These are phyloP conservation scores for Lineolata rhizophorae DNA, from an alignment of 495 filamentous ascomycete genomes.

Conservation along the genomic window DNA sequence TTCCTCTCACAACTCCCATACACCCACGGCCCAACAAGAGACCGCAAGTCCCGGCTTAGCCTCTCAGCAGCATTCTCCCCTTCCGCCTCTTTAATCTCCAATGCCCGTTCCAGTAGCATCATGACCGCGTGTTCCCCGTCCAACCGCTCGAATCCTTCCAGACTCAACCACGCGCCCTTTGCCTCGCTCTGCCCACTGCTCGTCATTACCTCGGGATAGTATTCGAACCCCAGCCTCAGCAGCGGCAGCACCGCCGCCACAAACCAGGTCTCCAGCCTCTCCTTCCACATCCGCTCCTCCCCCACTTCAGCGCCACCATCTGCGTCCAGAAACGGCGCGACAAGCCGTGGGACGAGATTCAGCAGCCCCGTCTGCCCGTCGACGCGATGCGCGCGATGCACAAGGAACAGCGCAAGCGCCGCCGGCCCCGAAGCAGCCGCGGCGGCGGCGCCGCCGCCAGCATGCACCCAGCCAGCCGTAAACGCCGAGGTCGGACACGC, in stretches of 20 bases:
- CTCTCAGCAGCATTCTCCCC: conserved; percentile 22
- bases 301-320: no score
- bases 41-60: conserved; percentile 48
- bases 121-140: conserved; percentile 40
- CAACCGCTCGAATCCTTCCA: conserved; percentile 38
- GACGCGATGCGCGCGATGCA: conserved; percentile 52
- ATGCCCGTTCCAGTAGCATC: conserved; percentile 33
- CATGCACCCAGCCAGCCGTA: no score
- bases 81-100: conserved; percentile 5
- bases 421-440: conserved; percentile 26
- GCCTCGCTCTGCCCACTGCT: no score
- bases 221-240: conserved; percentile 64
- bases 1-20: conserved; percentile 46
- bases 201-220: no score
- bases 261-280: conserved; percentile 48
- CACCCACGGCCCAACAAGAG: conserved; percentile 65
- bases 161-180: conserved; percentile 28
- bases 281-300: no score
- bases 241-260: conserved; percentile 61
- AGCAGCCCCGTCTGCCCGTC: conserved; percentile 62
- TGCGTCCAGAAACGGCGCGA: conserved; percentile 47
- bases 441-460: conserved; percentile 12
- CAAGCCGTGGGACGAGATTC: conserved; percentile 43
- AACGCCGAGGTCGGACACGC: no score
- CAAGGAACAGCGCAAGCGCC: conserved; percentile 42